A percentile compares a stretch with the other conserved stretches of the same genome.
phyloP scores from a whole-genome alignment of 352 stramenopile species.

The Blastocystis sp. region DNA sequence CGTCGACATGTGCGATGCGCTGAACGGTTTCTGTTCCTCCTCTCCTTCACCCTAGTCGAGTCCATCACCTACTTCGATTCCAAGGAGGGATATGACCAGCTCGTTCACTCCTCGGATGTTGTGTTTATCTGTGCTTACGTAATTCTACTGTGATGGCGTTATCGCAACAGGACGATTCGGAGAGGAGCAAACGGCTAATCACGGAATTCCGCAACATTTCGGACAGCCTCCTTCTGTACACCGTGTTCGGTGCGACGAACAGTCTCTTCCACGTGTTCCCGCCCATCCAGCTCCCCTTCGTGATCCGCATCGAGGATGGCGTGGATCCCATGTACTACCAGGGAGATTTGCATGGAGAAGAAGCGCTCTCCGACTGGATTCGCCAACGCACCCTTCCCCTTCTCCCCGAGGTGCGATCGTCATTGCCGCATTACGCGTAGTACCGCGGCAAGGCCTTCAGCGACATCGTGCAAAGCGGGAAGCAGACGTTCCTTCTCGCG shows the following conservation, averaged over 20 bases:
- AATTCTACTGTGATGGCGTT: not conserved
- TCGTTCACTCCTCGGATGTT: constrained; percentile 16
- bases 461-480: constrained; percentile 51
- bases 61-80: not conserved
- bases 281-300: constrained; percentile 28
- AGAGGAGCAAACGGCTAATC: not conserved
- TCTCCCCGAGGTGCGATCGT: not conserved
- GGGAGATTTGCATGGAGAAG: not conserved
- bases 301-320: constrained; percentile 25
- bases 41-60: not conserved
- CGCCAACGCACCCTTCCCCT: constrained; percentile 14
- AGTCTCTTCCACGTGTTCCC: not conserved
- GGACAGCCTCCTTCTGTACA: constrained; percentile 46
- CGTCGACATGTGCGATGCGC: constrained; percentile 40
- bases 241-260: constrained; percentile 50
- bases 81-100: not conserved
- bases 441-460: constrained; percentile 32
- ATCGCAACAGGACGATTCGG: constrained; percentile 10
- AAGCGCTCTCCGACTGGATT: constrained; percentile 18
- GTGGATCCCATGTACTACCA: constrained; percentile 47
- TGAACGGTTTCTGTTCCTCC: not conserved
- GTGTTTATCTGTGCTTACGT: constrained; percentile 59
- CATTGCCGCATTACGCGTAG: not conserved
- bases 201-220: constrained; percentile 16
- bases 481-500: constrained; percentile 28